Percentiles rank a stretch among this genome's conserved stretches.
phyloP scores from a whole-genome alignment of 306 rosid species.

The Casuarina glauca region DNA sequence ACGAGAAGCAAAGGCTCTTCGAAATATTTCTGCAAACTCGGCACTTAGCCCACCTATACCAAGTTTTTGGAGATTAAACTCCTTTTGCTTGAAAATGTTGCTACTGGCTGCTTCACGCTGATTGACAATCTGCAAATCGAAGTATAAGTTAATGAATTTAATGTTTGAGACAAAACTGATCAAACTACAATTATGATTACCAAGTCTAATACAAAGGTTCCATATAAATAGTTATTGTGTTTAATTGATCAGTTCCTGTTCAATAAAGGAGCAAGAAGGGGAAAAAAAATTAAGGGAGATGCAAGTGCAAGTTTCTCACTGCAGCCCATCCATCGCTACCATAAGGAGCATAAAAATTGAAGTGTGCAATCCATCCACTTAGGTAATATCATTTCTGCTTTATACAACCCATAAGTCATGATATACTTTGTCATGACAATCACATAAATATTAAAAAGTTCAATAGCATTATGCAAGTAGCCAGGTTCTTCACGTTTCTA shows the following conservation, averaged over 20 bases:
- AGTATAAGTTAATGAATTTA: constrained; percentile 21
- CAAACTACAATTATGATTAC: not conserved
- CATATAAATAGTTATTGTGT: constrained; percentile 23
- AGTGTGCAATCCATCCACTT: not conserved
- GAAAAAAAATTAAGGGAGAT: not conserved
- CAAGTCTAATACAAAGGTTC: constrained; percentile 11
- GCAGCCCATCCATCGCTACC: not conserved
- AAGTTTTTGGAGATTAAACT: constrained; percentile 85
- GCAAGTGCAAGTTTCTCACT: not conserved
- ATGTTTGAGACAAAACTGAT: constrained; percentile 10
- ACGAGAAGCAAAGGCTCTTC: constrained; percentile 99
- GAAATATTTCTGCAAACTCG: constrained; percentile 94
- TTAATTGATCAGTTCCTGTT: constrained; percentile 10
- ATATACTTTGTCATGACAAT: constrained; percentile 1
- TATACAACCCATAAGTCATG: not conserved
- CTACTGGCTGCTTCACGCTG: constrained; percentile 95
- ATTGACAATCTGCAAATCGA: constrained; percentile 65
- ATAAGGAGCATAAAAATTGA: not conserved
- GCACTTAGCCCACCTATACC: constrained; percentile 96
- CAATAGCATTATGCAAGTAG: constrained; percentile 1
- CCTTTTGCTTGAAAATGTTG: constrained; percentile 86
- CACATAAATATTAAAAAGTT: constrained; percentile 13
- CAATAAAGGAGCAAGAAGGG: not conserved
- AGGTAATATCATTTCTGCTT: not conserved
- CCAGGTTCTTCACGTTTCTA: not conserved